A percentile compares a stretch with the other conserved stretches of the same genome.
Evolutionary conservation across 2,329 filamentous ascomycete genomes (phyloP).

Genomic region (Phyllosticta capitalensis): DNA sequence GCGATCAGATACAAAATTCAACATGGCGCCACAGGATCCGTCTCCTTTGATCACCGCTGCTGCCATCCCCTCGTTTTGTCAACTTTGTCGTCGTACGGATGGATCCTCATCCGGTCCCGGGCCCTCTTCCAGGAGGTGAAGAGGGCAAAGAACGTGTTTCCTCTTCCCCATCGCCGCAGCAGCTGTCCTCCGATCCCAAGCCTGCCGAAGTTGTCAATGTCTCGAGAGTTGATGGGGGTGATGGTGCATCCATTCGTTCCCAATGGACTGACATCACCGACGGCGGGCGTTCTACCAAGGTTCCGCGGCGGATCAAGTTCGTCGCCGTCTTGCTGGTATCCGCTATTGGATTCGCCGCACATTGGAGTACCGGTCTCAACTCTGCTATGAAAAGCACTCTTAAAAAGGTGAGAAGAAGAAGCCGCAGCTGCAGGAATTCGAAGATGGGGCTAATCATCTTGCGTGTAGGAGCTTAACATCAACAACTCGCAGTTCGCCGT

Average conservation of each 20-base stretch:
- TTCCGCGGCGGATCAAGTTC: constrained; percentile 3
- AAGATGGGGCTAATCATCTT: neutral
- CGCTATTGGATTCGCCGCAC: constrained; percentile 49
- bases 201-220: neutral
- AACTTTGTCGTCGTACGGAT: too few species aligned
- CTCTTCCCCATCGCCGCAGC: neutral
- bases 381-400: constrained; percentile 52
- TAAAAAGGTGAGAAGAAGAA: constrained; percentile 36
- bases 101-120: too few species aligned
- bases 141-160: too few species aligned
- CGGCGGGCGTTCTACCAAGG: neutral
- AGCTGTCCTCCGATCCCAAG: neutral
- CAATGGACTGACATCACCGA: too few species aligned
- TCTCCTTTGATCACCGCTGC: too few species aligned
- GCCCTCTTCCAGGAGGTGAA: too few species aligned
- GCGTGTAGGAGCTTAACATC: constrained; percentile 41
- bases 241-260: too few species aligned
- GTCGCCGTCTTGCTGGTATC: constrained; percentile 42
- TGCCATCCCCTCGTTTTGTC: too few species aligned
- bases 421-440: neutral
- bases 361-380: constrained; percentile 52
- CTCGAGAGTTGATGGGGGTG: neutral
- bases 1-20: too few species aligned
- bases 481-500: constrained; percentile 51
- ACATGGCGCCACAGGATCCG: too few species aligned